Evolutionary conservation across 163 green algal species (phyloP).

Genomic region (Scenedesmus sp.): DNA sequence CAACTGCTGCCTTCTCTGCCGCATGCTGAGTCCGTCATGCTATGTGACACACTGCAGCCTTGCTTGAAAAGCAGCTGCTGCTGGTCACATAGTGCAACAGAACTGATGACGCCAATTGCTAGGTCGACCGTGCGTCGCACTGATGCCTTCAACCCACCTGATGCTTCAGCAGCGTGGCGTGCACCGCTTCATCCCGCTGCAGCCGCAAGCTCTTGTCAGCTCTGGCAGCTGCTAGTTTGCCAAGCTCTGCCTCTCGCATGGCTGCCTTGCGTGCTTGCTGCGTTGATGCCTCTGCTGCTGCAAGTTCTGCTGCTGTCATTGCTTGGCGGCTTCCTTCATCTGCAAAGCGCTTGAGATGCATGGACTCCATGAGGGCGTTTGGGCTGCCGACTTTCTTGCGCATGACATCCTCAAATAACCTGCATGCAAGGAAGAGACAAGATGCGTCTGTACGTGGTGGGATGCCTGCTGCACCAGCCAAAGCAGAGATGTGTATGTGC

Average conservation of each 20-base stretch:
- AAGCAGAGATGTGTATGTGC: not conserved
- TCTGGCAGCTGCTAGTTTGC: conserved; percentile 54
- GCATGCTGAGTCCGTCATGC: too few relatives aligned
- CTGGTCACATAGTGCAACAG: not conserved
- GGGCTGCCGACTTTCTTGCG: conserved; percentile 62
- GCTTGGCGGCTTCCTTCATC: conserved; percentile 39
- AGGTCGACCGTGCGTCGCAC: not conserved
- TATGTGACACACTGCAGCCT: not conserved
- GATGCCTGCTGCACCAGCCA: not conserved
- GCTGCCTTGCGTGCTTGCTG: conserved; percentile 20
- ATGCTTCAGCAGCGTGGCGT: conserved; percentile 63
- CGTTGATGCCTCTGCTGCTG: not conserved
- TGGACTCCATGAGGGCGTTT: conserved; percentile 69
- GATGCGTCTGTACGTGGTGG: not conserved
- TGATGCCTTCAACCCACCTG: conserved; percentile 52
- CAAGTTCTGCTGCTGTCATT: conserved; percentile 13
- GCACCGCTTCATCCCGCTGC: conserved; percentile 62
- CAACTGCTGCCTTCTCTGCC: too few relatives aligned
- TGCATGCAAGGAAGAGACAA: not conserved
- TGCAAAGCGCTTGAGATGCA: conserved; percentile 70
- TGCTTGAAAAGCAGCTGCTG: not conserved
- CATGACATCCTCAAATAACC: conserved; percentile 75
- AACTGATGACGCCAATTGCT: not conserved
- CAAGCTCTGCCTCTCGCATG: conserved; percentile 10
- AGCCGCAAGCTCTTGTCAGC: conserved; percentile 59